Evolutionary conservation across 495 filamentous ascomycete species (phyloP), one percentile per base, ranked within the genome.

Genomic region (Glarea lozoyensis): DNA sequence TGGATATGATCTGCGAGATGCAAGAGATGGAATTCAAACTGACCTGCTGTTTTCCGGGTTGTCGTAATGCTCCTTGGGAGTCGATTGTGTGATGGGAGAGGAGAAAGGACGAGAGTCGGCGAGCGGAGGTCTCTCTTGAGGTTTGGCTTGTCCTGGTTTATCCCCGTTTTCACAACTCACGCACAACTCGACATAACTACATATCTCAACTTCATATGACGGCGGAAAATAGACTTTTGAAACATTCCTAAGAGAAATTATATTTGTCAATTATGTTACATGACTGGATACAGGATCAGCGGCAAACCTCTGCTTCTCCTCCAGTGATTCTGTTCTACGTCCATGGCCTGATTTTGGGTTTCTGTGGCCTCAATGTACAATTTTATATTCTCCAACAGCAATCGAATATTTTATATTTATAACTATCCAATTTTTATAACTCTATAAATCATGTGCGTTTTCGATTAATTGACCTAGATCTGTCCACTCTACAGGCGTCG

Each of bases 121-220:
- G 52, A 41, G 47, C 37, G 50, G 45, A 39, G 49, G n/a, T n/a
- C n/a, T n/a, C n/a, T 42, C 45, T 33, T 38, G 43, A 36, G 35
- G 37, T 38, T 27, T 33, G 46, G 46, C 33, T 44, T 43, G 7
- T 29, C 25, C 7, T 29, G n/a, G 7, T n/a, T n/a, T 7, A n/a
- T 7, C 25, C 46, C 46, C 47, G 34, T 48, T 22, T 41, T 41
- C 46, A 55, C 30, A 34, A 31, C 48, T 55, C 50, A 55, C 50
- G 52, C 52, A 55, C 22, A 22, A 35, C 31, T 39, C 49, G 34
- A 54, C 52, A 50, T 50, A 50, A 50, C 33, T 55, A n/a, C n/a
- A n/a, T n/a, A n/a, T n/a, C n/a, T n/a, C n/a, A n/a, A n/a, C n/a
- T n/a, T n/a, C n/a, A n/a, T n/a, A n/a, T n/a, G n/a, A n/a, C n/a